Conservation (phyloP, 129 eudicot species). For the Pulicaria dysenterica region DNA sequence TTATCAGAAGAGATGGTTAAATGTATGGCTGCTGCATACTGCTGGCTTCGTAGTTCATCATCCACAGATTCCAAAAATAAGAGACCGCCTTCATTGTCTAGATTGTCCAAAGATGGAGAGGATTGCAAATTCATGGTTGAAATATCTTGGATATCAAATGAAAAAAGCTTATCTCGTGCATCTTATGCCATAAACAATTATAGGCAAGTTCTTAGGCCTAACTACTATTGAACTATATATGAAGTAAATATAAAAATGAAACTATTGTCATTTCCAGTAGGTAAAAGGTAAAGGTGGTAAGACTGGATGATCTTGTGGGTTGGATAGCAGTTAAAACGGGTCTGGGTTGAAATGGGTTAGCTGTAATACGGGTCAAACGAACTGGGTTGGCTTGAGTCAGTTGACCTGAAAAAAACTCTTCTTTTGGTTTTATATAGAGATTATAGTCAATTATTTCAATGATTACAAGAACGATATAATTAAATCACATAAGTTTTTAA, state of each 20-base stretch:
- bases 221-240: not conserved
- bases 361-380: not conserved
- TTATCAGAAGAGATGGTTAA: conserved; percentile 85
- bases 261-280: not conserved
- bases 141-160: conserved; percentile 70
- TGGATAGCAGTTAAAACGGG: not conserved
- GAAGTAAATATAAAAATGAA: not conserved
- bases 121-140: conserved; percentile 54
- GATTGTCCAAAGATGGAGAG: conserved; percentile 46
- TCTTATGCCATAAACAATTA: conserved; percentile 75
- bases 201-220: conserved; percentile 44
- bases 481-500: not conserved
- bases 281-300: conserved; percentile 8
- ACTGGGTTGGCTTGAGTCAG: too few species aligned
- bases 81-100: conserved; percentile 43
- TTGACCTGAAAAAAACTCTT: conserved; percentile 1
- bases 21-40: conserved; percentile 93
- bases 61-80: conserved; percentile 47
- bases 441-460: not conserved
- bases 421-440: not conserved
- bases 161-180: conserved; percentile 66
- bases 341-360: not conserved
- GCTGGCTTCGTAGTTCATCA: conserved; percentile 63
- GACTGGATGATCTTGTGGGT: not conserved
- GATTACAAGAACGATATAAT: not conserved